Evolutionary conservation across 768 basidiomycete species (phyloP).

Genomic region (Boletus coccyginus): DNA sequence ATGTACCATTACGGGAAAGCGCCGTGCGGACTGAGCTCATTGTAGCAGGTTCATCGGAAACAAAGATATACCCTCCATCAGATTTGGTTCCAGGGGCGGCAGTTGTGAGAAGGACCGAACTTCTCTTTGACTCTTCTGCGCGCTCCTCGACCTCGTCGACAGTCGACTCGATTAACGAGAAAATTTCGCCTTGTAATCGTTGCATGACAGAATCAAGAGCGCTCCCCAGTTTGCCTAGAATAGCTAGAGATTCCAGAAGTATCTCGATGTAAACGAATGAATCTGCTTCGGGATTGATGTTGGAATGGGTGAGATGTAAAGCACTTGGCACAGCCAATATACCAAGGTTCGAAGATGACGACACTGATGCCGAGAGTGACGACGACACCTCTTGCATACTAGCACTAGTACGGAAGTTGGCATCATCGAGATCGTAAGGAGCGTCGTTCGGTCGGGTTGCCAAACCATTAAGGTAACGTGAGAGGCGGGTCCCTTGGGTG

Average conservation of each 20-base stretch:
- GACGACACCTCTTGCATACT: conserved; percentile 19
- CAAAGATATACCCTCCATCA: conserved; percentile 55
- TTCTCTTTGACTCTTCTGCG: conserved; percentile 69
- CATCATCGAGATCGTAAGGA: conserved; percentile 60
- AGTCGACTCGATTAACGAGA: conserved; percentile 78
- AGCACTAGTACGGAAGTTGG: conserved; percentile 26
- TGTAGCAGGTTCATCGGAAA: conserved; percentile 20
- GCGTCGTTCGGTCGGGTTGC: conserved; percentile 74
- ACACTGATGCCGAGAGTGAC: conserved; percentile 20
- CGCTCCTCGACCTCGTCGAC: conserved; percentile 91
- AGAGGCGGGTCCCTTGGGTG: conserved; percentile 49
- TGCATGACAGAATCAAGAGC: conserved; percentile 83
- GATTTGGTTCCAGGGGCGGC: conserved; percentile 39
- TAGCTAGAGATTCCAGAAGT: conserved; percentile 87
- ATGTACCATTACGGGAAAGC: conserved; percentile 18
- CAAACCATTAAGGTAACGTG: conserved; percentile 62
- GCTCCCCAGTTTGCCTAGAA: conserved; percentile 82
- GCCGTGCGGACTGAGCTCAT: conserved; percentile 24
- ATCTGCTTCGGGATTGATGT: conserved; percentile 81
- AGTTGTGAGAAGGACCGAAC: conserved; percentile 36
- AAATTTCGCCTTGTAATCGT: conserved; percentile 81
- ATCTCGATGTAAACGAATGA: conserved; percentile 93
- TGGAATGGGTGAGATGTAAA: conserved; percentile 22
- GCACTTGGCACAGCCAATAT: conserved; percentile 17
- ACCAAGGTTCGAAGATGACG: conserved; percentile 26